Percentiles rank a stretch among this genome's conserved stretches.
Conservation (phyloP, 192 early-diverging fungal species). For the Coemansia sp. region DNA sequence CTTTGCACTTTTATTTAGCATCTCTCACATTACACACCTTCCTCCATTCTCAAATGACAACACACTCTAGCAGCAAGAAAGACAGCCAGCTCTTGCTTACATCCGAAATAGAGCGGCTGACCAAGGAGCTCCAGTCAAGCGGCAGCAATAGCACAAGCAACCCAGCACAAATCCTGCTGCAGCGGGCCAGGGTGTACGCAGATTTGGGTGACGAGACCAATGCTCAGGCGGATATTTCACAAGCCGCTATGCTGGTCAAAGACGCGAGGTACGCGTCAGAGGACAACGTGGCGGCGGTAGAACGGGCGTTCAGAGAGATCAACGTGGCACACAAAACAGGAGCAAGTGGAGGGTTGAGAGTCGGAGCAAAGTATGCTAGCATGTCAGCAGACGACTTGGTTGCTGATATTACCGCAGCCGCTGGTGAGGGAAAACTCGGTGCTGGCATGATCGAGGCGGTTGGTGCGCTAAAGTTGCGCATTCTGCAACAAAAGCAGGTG, state of each 20-base stretch:
- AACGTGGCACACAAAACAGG: conserved; percentile 2
- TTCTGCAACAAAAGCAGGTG: no score
- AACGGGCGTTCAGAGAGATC: conserved; percentile 28
- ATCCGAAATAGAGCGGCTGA: conserved; percentile 18
- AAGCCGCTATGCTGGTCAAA: conserved; percentile 28
- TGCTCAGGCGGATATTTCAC: conserved; percentile 31
- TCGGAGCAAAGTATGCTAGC: neutral
- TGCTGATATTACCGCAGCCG: neutral
- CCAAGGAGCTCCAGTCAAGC: conserved; percentile 25
- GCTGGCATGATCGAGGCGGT: neutral
- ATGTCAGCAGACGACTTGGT: neutral
- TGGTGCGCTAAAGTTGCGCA: no score
- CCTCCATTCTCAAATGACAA: neutral
- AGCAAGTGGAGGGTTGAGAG: no score
- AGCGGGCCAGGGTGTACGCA: conserved; percentile 25
- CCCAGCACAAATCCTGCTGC: conserved; percentile 17
- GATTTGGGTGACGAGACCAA: conserved; percentile 25
- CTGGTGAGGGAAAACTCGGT: neutral
- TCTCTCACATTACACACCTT: conserved; percentile 1
- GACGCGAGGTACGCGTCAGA: conserved; percentile 11
- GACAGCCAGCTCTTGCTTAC: neutral
- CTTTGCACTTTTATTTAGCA: neutral
- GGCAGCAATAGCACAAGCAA: neutral
- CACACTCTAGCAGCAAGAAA: neutral
- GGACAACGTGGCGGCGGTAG: conserved; percentile 28